phyloP scores from a whole-genome alignment of 768 basidiomycete genomes.

The Kwoniella newhampshirensis region DNA sequence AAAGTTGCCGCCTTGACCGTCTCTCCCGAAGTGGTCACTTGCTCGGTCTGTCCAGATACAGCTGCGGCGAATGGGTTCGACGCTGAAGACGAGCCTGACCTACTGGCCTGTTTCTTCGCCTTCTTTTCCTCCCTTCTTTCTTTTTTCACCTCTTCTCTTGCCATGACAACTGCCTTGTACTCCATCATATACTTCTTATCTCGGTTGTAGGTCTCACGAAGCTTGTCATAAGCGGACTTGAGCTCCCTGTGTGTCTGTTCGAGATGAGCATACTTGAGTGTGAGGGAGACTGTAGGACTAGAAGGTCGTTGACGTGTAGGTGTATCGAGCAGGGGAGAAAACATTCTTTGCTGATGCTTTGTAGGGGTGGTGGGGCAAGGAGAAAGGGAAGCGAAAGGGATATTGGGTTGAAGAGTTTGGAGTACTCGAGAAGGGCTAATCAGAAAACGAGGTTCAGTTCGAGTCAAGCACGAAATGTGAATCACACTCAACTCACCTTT shows the following conservation, averaged over 20 bases:
- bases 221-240: slow-evolving; percentile 17
- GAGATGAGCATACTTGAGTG: slow-evolving; percentile 19
- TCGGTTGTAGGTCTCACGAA: slow-evolving; percentile 19
- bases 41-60: neutral
- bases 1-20: neutral
- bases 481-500: slow-evolving; percentile 7
- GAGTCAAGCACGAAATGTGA: no score
- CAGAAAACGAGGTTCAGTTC: no score
- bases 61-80: no score
- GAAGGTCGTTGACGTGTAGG: slow-evolving; percentile 3
- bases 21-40: neutral
- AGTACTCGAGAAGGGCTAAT: slow-evolving; percentile 11
- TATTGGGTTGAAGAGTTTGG: slow-evolving; percentile 11
- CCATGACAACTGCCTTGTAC: slow-evolving; percentile 30
- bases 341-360: slow-evolving; percentile 6
- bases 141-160: slow-evolving; percentile 24
- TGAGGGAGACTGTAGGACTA: slow-evolving; percentile 9
- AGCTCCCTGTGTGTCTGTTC: slow-evolving; percentile 23
- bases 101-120: slow-evolving; percentile 4
- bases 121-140: slow-evolving; percentile 22
- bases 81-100: neutral
- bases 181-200: slow-evolving; percentile 41
- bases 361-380: slow-evolving; percentile 14
- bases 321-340: slow-evolving; percentile 2
- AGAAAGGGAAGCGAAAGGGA: neutral